These are phyloP conservation scores for Ustilago loliicola DNA, from an alignment of 1,284 basidiomycete genomes.

Conservation along the genomic window DNA sequence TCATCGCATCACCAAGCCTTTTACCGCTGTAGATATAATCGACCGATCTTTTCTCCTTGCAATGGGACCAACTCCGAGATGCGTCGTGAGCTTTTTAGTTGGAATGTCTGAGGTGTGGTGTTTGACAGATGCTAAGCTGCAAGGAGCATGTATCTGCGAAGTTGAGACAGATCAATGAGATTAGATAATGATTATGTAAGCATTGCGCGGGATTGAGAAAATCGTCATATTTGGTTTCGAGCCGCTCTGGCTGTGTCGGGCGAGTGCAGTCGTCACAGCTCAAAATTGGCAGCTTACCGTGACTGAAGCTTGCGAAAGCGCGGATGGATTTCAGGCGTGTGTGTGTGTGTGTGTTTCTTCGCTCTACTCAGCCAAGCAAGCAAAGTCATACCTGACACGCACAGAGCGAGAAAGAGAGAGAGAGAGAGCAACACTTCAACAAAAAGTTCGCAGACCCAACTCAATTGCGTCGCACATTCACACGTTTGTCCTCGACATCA, in stretches of 20 bases:
- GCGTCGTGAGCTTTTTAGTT: too few relatives aligned
- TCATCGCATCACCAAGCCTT: background rate
- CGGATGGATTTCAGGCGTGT: background rate
- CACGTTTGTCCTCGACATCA: constrained; percentile 3
- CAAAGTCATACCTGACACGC: background rate
- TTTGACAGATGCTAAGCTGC: background rate
- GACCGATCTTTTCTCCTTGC: background rate
- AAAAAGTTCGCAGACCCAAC: constrained; percentile 5
- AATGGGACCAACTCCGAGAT: background rate
- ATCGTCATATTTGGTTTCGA: background rate
- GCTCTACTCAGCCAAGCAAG: background rate
- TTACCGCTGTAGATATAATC: background rate
- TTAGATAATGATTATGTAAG: background rate
- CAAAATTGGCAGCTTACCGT: constrained; percentile 9
- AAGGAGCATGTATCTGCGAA: background rate
- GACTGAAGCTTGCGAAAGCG: background rate
- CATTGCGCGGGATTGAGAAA: background rate
- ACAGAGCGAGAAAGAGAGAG: constrained; percentile 3
- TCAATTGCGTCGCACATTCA: constrained; percentile 11
- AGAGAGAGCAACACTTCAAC: constrained; percentile 12
- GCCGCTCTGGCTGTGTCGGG: background rate
- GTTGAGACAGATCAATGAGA: background rate
- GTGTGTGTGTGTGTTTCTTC: constrained; percentile 8
- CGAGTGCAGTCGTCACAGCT: background rate
- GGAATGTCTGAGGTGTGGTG: background rate